These are phyloP conservation scores for Trichoderma sp. DNA, from an alignment of 2,329 filamentous ascomycete species.

Conservation along the genomic window DNA sequence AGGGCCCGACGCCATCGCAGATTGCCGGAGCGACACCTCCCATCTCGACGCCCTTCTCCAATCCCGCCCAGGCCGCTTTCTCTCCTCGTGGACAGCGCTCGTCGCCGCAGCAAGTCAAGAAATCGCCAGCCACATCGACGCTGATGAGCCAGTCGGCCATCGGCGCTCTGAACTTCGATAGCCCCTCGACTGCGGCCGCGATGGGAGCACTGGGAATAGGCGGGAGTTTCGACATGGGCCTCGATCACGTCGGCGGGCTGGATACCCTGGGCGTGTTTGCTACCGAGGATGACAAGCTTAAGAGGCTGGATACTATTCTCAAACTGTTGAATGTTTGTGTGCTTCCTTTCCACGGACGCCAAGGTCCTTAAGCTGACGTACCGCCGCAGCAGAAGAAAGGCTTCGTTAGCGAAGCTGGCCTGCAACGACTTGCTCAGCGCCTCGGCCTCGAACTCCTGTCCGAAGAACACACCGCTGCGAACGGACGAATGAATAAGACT, in stretches of 20 bases:
- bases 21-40: conserved; percentile 62
- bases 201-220: conserved; percentile 59
- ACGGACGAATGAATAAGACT: conserved; percentile 54
- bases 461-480: conserved; percentile 54
- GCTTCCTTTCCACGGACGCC: background rate
- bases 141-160: conserved; percentile 51
- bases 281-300: conserved; percentile 58
- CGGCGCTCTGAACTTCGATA: conserved; percentile 62
- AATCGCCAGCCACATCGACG: conserved; percentile 58
- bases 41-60: conserved; percentile 68
- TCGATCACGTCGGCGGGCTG: conserved; percentile 54
- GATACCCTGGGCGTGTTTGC: conserved; percentile 46
- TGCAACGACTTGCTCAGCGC: conserved; percentile 70
- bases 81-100: conserved; percentile 61
- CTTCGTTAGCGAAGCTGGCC: conserved; percentile 70
- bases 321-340: conserved; percentile 52
- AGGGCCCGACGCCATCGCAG: conserved; percentile 43
- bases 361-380: conserved; percentile 22
- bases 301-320: conserved; percentile 56
- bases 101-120: conserved; percentile 66
- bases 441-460: conserved; percentile 67
- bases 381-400: conserved; percentile 53
- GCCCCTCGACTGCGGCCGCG: conserved; percentile 64
- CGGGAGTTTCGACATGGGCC: conserved; percentile 53
- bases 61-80: conserved; percentile 59